A percentile compares a stretch with the other conserved stretches of the same genome.
These are phyloP conservation scores for Pseudozyma tsukubaensis DNA, from an alignment of 1,284 basidiomycete genomes.

Conservation along the genomic window DNA sequence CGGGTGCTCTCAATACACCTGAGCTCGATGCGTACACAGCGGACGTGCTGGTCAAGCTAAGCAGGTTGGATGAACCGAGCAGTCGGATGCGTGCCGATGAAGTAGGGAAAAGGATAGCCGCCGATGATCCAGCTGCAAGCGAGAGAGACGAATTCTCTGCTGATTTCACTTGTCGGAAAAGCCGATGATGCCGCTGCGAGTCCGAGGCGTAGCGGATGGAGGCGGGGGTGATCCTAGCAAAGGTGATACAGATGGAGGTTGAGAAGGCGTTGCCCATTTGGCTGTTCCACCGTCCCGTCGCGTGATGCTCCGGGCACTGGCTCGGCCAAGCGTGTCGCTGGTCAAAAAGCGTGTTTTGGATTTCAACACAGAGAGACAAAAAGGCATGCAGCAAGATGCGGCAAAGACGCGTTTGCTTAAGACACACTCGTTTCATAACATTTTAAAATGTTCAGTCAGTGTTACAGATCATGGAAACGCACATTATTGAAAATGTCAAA, in stretches of 20 bases:
- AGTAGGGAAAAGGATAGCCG: neutral
- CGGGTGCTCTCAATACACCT: too few relatives aligned
- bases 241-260: constrained; percentile 22
- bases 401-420: neutral
- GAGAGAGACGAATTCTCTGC: constrained; percentile 2
- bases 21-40: too few relatives aligned
- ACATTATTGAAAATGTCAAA: too few relatives aligned
- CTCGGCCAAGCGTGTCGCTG: constrained; percentile 18
- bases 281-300: constrained; percentile 13
- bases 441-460: too few relatives aligned
- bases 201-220: neutral
- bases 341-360: constrained; percentile 45
- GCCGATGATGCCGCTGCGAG: constrained; percentile 7
- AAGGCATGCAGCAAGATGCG: neutral
- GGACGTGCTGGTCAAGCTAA: neutral
- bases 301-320: constrained; percentile 23
- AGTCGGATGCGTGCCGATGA: neutral
- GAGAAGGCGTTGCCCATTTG: constrained; percentile 22
- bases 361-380: neutral
- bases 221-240: constrained; percentile 17
- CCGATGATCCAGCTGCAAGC: neutral
- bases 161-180: constrained; percentile 1
- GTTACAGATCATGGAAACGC: too few relatives aligned
- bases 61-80: neutral
- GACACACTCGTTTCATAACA: too few relatives aligned